Conservation (phyloP, 306 rosid species). For the Ormosia emarginata region DNA sequence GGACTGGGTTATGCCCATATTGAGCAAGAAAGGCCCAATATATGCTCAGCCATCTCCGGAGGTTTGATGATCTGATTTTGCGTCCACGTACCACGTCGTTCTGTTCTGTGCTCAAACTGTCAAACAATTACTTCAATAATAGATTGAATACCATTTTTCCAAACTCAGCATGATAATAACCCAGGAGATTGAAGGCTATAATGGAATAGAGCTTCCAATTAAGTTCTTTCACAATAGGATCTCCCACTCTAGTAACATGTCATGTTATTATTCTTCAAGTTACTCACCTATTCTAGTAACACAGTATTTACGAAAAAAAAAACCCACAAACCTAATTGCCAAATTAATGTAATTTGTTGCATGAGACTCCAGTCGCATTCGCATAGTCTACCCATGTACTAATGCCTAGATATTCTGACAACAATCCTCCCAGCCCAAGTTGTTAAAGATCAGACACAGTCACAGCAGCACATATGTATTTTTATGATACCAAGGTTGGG, state of each 20-base stretch:
- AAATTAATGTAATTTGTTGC: neutral
- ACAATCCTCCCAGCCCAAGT: neutral
- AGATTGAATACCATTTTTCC: neutral
- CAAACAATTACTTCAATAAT: neutral
- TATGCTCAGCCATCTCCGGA: neutral
- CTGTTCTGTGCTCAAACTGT: too few relatives aligned
- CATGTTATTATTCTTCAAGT: neutral
- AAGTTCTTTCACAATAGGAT: neutral
- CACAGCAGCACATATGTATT: neutral
- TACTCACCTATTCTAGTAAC: neutral
- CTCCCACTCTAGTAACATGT: neutral
- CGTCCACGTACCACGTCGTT: too few relatives aligned
- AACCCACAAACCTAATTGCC: neutral
- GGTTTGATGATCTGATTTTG: neutral
- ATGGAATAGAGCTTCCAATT: neutral
- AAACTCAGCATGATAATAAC: neutral
- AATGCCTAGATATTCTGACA: neutral
- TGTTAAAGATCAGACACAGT: neutral
- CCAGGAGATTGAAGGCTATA: neutral
- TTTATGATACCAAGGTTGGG: neutral
- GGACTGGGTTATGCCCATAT: neutral
- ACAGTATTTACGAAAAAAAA: neutral
- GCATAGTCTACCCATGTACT: neutral
- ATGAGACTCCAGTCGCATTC: neutral
- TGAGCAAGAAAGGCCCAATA: neutral